These are phyloP conservation scores for Blumeria hordei DNA, from an alignment of 2,329 filamentous ascomycete genomes.

Conservation along the genomic window DNA sequence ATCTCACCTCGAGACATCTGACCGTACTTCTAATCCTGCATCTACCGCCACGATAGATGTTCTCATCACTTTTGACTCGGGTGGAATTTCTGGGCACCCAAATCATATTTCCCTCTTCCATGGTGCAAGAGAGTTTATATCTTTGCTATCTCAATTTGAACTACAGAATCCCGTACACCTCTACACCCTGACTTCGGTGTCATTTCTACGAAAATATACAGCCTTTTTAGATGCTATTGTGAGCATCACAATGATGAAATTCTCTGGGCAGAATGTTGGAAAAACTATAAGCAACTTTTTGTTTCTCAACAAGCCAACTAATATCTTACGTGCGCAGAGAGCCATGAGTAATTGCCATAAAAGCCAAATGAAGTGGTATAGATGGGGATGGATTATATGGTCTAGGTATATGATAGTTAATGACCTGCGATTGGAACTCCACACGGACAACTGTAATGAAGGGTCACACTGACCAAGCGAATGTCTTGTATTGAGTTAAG, in stretches of 20 bases:
- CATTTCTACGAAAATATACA: constrained; percentile 56
- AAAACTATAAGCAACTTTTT: constrained; percentile 36
- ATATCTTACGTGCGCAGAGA: constrained; percentile 43
- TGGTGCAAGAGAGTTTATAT: constrained; percentile 53
- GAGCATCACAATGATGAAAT: constrained; percentile 35
- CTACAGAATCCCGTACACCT: constrained; percentile 54
- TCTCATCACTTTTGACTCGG: constrained; percentile 71
- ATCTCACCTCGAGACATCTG: constrained; percentile 26
- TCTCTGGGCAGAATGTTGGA: constrained; percentile 17
- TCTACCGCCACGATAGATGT: constrained; percentile 23
- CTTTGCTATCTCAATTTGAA: constrained; percentile 35
- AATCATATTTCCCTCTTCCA: constrained; percentile 83
- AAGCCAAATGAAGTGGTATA: constrained; percentile 97
- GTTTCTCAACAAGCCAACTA: constrained; percentile 41
- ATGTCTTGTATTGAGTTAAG: neutral
- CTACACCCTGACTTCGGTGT: constrained; percentile 59
- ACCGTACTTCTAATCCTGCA: constrained; percentile 12
- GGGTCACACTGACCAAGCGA: neutral
- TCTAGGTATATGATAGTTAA: constrained; percentile 94
- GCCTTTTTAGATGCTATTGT: constrained; percentile 51
- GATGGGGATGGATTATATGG: constrained; percentile 80
- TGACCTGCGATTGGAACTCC: constrained; percentile 40
- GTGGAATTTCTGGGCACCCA: constrained; percentile 65
- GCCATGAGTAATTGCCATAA: constrained; percentile 80
- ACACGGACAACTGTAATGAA: neutral